Base-by-base conservation (phyloP, 2,329 filamentous ascomycete species). In the Corinectria fuckeliana region DNA sequence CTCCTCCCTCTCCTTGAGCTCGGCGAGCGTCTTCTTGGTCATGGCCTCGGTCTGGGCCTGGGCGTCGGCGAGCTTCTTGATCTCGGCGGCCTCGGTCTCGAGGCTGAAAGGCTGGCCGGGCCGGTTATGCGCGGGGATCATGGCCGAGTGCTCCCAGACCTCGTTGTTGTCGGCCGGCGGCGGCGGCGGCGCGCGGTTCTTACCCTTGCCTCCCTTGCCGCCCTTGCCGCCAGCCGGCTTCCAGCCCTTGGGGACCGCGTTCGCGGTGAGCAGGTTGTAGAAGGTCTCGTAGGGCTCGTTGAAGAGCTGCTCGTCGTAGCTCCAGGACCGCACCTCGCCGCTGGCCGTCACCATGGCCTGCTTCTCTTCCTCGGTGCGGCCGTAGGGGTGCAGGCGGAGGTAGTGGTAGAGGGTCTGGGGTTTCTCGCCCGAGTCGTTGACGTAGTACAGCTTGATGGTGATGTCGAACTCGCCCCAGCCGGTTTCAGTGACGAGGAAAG, bases 401-500 rank as follows among this genome's bases (percentile, higher is more conserved):
- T 93, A 92, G 77, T 98, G 95, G 81, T 95, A 96, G 2, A 97
- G 80, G n/a, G 93, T 96, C 77, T 97, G 92, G 4, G 94, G 91
- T 77, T 99, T 99, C 81, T 99, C 95, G 69, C 87, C 88, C 34
- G 89, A 91, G 73, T 96, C 91, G 56, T 91, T 88, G 56, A 91
- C 88, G 77, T 97, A 99, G 80, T 96, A 96, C 42, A 99, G 84
- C 73, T 97, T 93, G 74, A 99, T 90, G 63, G 93, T 91, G 71
- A 99, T 96, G 75, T 95, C 92, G 80, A 99, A 99, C 78, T 97
- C 95, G 71, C 95, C 95, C 91, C 96, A 99, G 48, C 95, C 95
- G 0, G 95, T 98, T 77, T 98, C 95, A 63, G 87, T 86, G 61
- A 98, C 90, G 71, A 92, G 82, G 71, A 97, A 99, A 10, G 93